phyloP scores from a whole-genome alignment of 305 asterid species.

The Euphrasia arctica region DNA sequence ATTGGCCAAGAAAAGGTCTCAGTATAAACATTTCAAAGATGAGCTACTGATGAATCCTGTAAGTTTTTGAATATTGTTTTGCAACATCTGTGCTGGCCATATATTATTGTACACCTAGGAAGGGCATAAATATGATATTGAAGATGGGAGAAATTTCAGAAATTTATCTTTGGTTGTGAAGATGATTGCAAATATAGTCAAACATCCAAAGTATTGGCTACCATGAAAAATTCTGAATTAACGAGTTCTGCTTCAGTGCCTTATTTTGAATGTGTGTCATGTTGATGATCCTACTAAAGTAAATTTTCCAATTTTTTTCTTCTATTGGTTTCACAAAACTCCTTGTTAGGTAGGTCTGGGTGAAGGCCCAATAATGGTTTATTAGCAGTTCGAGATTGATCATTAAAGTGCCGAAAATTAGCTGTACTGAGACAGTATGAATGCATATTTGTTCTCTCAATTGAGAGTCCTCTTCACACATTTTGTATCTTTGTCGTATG shows the following conservation, averaged over 20 bases:
- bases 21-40: constrained; percentile 79
- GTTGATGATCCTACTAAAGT: background rate
- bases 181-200: constrained; percentile 8
- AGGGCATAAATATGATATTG: constrained; percentile 6
- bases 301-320: background rate
- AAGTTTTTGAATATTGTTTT: constrained; percentile 38
- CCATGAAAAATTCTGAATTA: constrained; percentile 17
- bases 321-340: constrained; percentile 12
- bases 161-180: background rate
- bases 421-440: background rate
- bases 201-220: constrained; percentile 14
- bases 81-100: constrained; percentile 10
- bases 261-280: background rate
- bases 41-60: constrained; percentile 97
- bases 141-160: constrained; percentile 4
- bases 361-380: constrained; percentile 12
- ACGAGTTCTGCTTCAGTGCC: constrained; percentile 16
- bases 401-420: constrained; percentile 10
- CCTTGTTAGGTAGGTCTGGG: constrained; percentile 11
- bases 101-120: constrained; percentile 9
- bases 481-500: constrained; percentile 5
- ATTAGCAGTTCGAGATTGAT: constrained; percentile 16
- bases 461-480: constrained; percentile 13
- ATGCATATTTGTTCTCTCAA: constrained; percentile 2
- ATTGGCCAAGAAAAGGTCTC: constrained; percentile 81